A percentile compares a stretch with the other conserved stretches of the same genome.
These are phyloP conservation scores for Colletotrichum euphorbiae DNA, from an alignment of 2,329 filamentous ascomycete species.

Conservation along the genomic window DNA sequence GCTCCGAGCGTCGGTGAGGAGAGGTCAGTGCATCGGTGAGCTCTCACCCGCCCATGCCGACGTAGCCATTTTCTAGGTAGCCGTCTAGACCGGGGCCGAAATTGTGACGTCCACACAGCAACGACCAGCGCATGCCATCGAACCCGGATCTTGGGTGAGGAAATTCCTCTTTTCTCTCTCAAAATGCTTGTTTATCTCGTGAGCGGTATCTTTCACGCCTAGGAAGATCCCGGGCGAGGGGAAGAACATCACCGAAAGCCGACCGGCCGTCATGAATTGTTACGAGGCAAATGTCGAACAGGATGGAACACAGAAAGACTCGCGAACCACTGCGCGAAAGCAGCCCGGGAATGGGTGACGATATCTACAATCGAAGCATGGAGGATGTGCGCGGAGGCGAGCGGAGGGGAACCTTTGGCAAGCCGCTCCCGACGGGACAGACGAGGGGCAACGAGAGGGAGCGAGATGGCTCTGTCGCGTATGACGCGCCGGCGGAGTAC, in stretches of 20 bases:
- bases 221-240: background rate
- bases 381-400: background rate
- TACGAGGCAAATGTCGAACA: constrained; percentile 2
- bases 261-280: constrained; percentile 5
- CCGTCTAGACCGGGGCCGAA: constrained; percentile 5
- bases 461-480: constrained; percentile 34
- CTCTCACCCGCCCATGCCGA: background rate
- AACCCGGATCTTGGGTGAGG: background rate
- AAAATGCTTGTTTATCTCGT: background rate
- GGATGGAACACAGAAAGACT: constrained; percentile 23
- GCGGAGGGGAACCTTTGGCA: constrained; percentile 21
- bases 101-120: constrained; percentile 21
- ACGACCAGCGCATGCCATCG: constrained; percentile 6
- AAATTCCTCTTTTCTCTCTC: background rate
- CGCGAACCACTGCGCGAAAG: background rate
- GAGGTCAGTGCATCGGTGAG: background rate
- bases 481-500: constrained; percentile 49
- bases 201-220: background rate
- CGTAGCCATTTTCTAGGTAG: constrained; percentile 21
- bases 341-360: background rate
- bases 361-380: background rate
- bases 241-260: background rate
- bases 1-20: background rate
- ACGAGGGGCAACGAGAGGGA: background rate
- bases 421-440: background rate